Conservation (phyloP, 352 stramenopile species). For the Thalassiosira hispida region DNA sequence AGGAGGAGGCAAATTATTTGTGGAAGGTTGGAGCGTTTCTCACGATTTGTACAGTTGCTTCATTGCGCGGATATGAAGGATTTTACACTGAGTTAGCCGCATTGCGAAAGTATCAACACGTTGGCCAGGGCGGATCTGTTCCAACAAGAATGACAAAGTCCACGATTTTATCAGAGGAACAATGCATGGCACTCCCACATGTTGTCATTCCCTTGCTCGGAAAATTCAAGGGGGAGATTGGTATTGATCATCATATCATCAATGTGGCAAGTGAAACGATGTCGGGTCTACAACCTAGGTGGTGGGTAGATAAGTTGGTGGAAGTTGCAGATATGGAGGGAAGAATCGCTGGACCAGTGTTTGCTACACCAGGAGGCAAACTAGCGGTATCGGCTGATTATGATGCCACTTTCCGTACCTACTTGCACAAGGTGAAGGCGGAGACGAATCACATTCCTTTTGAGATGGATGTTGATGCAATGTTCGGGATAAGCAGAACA, state of each 20-base stretch:
- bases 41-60: slow-evolving; percentile 14
- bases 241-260: slow-evolving; percentile 14
- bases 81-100: slow-evolving; percentile 25
- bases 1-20: background rate
- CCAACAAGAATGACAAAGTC: background rate
- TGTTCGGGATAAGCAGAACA: background rate
- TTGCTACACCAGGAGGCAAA: background rate
- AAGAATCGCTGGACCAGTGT: background rate
- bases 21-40: slow-evolving; percentile 18
- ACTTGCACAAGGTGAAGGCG: background rate
- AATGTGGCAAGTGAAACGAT: slow-evolving; percentile 15
- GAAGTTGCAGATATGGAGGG: slow-evolving; percentile 17
- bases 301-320: slow-evolving; percentile 37
- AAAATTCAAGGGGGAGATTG: slow-evolving; percentile 37
- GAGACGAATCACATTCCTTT: background rate
- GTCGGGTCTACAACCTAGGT: slow-evolving; percentile 28
- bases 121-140: background rate
- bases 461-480: background rate
- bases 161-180: background rate
- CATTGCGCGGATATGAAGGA: slow-evolving; percentile 26
- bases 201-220: slow-evolving; percentile 29
- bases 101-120: background rate
- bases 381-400: background rate
- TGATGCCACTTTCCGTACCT: background rate
- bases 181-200: background rate